Evolutionary conservation across 2,329 filamentous ascomycete species (phyloP).

Genomic region (Pleomassaria siparia): DNA sequence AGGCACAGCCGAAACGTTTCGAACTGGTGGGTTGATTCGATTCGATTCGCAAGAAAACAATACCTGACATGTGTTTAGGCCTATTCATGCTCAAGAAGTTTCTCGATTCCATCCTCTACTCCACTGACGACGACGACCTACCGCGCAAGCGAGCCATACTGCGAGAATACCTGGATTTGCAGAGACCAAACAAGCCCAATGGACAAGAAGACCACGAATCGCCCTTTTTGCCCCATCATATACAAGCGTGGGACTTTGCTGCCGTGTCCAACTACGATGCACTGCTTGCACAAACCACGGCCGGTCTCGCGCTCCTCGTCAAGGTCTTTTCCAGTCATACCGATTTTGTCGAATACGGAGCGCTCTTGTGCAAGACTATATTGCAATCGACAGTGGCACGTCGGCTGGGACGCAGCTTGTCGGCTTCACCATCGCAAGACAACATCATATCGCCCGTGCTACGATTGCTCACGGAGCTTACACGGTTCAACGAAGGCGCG

Average conservation of each 20-base stretch:
- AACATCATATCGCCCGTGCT: conserved; percentile 87
- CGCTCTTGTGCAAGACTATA: conserved; percentile 77
- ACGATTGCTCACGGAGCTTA: conserved; percentile 81
- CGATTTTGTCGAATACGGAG: conserved; percentile 73
- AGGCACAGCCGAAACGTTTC: conserved; percentile 29
- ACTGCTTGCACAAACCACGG: conserved; percentile 76
- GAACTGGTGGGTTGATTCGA: conserved; percentile 26
- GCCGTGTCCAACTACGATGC: conserved; percentile 77
- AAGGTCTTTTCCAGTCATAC: conserved; percentile 74
- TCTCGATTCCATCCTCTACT: conserved; percentile 64
- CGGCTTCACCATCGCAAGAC: conserved; percentile 78
- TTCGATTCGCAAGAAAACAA: too few relatives aligned
- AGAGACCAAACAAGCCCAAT: conserved; percentile 53
- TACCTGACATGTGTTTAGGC: conserved; percentile 52
- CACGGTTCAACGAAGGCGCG: conserved; percentile 80
- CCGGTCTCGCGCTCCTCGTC: conserved; percentile 78
- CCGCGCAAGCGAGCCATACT: conserved; percentile 60
- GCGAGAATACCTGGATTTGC: conserved; percentile 67
- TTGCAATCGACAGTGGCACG: conserved; percentile 80
- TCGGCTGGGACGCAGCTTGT: conserved; percentile 75
- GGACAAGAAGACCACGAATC: conserved; percentile 57
- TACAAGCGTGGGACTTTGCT: conserved; percentile 86
- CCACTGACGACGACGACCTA: conserved; percentile 53
- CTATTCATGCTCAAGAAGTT: conserved; percentile 71
- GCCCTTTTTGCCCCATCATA: conserved; percentile 73